phyloP scores from a whole-genome alignment of 495 filamentous ascomycete species.

The Tuber magnatum region DNA sequence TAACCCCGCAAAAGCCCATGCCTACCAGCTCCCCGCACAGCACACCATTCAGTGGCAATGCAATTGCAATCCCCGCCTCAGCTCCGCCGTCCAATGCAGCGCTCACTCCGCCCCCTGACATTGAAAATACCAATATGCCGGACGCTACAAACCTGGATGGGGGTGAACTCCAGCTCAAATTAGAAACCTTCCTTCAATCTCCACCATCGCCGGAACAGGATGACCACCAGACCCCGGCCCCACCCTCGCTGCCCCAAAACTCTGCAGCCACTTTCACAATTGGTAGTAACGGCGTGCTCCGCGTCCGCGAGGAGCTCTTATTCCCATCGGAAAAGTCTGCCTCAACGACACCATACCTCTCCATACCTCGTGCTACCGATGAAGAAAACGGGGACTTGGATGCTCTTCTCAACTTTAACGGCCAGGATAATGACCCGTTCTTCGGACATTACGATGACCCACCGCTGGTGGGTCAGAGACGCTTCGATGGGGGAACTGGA shows the following conservation, averaged over 20 bases:
- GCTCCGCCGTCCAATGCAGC: conserved; percentile 37
- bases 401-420: conserved; percentile 28
- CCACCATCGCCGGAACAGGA: conserved; percentile 37
- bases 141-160: conserved; percentile 22
- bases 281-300: conserved; percentile 25
- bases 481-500: conserved; percentile 13
- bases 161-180: conserved; percentile 37
- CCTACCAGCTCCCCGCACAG: not conserved
- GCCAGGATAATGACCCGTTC: conserved; percentile 36
- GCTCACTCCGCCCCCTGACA: conserved; percentile 38
- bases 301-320: conserved; percentile 31
- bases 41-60: conserved; percentile 5
- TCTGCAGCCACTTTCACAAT: conserved; percentile 21
- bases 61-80: conserved; percentile 37
- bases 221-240: not conserved
- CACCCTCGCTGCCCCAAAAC: not conserved
- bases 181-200: conserved; percentile 39
- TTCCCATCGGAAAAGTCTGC: conserved; percentile 18
- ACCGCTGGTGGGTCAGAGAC: conserved; percentile 16
- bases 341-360: conserved; percentile 32
- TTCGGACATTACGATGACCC: conserved; percentile 38
- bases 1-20: conserved; percentile 6
- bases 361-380: conserved; percentile 34
- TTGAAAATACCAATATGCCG: conserved; percentile 18
- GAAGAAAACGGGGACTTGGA: conserved; percentile 20